Base-by-base conservation (phyloP, 208 protist genomes). In the Leishmania gerbilli region DNA sequence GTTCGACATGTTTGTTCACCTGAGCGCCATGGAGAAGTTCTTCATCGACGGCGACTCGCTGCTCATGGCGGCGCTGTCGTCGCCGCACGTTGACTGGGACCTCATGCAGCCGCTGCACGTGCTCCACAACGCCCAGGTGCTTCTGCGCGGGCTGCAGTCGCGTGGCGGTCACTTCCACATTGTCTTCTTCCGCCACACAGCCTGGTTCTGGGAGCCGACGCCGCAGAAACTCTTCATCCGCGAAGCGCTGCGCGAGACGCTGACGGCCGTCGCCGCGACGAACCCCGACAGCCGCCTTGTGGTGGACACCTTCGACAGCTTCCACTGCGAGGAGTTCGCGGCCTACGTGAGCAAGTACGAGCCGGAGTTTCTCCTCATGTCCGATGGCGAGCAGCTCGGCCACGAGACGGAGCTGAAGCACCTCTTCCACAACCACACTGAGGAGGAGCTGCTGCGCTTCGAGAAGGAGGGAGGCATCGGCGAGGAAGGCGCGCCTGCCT, bases 31-130 rank as follows among this genome's bases (percentile, higher is more conserved):
- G 69, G 94, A 97, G 80, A 96, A 96, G 88, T 98, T 98, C 79
- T 96, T 98, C 87, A 95, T 98, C 84, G 95, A 98, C 78, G 94
- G 94, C 74, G 95, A 98, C 80, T 93, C 95, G 45, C 90, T 98
- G 42, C 86, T 98, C 45, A 95, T 97, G 89, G 88, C 89, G 67
- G 92, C 93, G 27, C 75, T 97, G 62, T 96, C 92, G 17, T 91
- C 84, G 34, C 84, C 72, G 78, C 88, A 90, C 69, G 92, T 97
- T 8, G 94, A 97, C 76, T 98, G 95, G 95, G 90, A 95, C 76
- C 87, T 95, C 34, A 88, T 94, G 86, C 95, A 98, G 86, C 93
- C 92, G 27, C 71, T 97, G 34, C 95, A 98, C 83, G 93, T 98
- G 34, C 79, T 96, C 42, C 91, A 92, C 84, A 96, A 96, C 82